Percentiles rank a stretch among this genome's conserved stretches.
Evolutionary conservation across 345 rosid genomes (phyloP).

Genomic region (Mallotus nudiflorus): DNA sequence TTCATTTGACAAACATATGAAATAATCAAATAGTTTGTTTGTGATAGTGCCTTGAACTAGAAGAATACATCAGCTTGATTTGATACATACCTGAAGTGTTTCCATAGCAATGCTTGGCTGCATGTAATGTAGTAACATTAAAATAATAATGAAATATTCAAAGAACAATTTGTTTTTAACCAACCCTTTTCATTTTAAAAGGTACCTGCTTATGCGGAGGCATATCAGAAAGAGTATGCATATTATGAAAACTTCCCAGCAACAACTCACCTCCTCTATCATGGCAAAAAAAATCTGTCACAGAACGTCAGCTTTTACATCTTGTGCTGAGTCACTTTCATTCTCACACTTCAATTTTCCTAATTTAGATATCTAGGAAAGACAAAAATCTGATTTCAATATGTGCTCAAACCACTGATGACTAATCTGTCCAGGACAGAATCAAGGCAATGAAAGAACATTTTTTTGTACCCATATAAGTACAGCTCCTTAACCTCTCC

Average conservation of each 20-base stretch:
- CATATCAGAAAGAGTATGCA: slow-evolving; percentile 94
- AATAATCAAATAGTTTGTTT: not conserved
- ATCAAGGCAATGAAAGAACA: slow-evolving; percentile 3
- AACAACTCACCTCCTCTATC: slow-evolving; percentile 81
- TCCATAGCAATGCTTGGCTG: slow-evolving; percentile 98
- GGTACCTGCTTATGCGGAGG: slow-evolving; percentile 99
- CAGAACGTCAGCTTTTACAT: slow-evolving; percentile 98
- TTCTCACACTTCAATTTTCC: slow-evolving; percentile 88
- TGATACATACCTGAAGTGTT: slow-evolving; percentile 98
- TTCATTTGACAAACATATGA: not conserved
- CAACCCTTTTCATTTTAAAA: not conserved
- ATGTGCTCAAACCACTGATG: slow-evolving; percentile 1
- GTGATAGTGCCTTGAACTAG: not conserved
- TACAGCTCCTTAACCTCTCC: slow-evolving; percentile 94
- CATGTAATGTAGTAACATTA: slow-evolving; percentile 29
- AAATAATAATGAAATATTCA: slow-evolving; percentile 17
- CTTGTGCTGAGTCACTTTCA: slow-evolving; percentile 73
- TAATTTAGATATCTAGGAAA: slow-evolving; percentile 79
- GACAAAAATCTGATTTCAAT: slow-evolving; percentile 9
- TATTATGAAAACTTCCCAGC: slow-evolving; percentile 97
- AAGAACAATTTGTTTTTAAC: not conserved
- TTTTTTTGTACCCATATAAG: slow-evolving; percentile 19
- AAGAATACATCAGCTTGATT: slow-evolving; percentile 48
- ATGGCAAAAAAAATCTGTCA: slow-evolving; percentile 96
- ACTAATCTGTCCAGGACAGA: slow-evolving; percentile 6